These are phyloP conservation scores for Bipolaris sorokiniana DNA, from an alignment of 2,329 filamentous ascomycete species.

Conservation along the genomic window DNA sequence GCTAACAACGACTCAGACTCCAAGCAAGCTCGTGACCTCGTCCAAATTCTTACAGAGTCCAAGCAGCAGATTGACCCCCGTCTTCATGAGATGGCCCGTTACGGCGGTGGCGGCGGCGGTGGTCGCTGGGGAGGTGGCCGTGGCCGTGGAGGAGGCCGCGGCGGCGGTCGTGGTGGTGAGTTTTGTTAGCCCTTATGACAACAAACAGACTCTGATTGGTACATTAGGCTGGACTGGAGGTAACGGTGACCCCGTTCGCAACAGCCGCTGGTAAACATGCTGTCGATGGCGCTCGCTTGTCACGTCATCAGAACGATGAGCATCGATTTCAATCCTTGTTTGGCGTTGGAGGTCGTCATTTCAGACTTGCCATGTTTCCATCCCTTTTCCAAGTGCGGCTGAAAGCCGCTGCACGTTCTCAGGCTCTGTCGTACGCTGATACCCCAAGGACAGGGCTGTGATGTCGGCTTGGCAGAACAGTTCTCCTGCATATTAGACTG, in stretches of 20 bases:
- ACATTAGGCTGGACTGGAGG: conserved; percentile 45
- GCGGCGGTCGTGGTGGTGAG: conserved; percentile 61
- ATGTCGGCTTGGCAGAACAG: conserved; percentile 17
- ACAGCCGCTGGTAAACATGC: conserved; percentile 49
- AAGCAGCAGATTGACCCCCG: conserved; percentile 98
- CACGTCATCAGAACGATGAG: conserved; percentile 13
- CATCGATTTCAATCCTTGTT: conserved; percentile 17
- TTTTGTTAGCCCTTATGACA: conserved; percentile 10
- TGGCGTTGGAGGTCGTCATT: conserved; percentile 31
- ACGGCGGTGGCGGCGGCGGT: conserved; percentile 81
- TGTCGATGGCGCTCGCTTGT: conserved; percentile 7
- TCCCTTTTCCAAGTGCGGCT: conserved; percentile 11
- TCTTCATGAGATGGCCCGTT: conserved; percentile 94
- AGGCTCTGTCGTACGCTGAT: conserved; percentile 37
- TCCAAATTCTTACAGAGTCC: conserved; percentile 89
- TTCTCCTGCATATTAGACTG: conserved; percentile 35
- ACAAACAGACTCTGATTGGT: conserved; percentile 23
- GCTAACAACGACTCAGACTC: conserved; percentile 53
- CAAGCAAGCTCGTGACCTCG: conserved; percentile 86
- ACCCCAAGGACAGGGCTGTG: conserved; percentile 36
- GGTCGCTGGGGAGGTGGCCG: conserved; percentile 70
- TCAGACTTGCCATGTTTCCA: conserved; percentile 15
- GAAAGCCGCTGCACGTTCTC: conserved; percentile 16
- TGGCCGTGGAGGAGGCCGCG: conserved; percentile 70
- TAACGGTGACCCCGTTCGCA: conserved; percentile 49